Evolutionary conservation across 208 protist species (phyloP), one percentile per base, ranked within the genome.

Genomic region (Vickermania ingenoplastis): DNA sequence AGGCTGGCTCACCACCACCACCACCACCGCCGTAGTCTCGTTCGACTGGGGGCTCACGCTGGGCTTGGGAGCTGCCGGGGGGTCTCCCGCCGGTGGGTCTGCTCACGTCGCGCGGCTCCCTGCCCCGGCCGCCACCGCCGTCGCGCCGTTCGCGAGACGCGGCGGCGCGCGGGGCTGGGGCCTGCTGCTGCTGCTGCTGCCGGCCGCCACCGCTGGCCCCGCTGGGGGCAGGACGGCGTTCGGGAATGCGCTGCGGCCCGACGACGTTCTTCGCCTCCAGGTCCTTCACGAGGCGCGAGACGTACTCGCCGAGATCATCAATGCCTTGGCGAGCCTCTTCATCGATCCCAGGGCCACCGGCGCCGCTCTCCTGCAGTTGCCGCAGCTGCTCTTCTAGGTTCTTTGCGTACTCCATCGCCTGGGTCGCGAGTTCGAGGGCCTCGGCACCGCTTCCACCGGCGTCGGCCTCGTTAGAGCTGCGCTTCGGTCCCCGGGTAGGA

Each of bases 231-330:
- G 13, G 11, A 26, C 50, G 21, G 24, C 23, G 21, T 13, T 45
- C 54, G 5, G 54, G 14, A n/a, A 24, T 5, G 14, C 23, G 54
- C 54, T 41, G 54, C 54, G 29, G 54, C 54, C 11, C n/a, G 11
- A 45, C 36, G 36, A 45, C 36, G 36, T 45, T 7, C 36, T 45
- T 22, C 17, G 50, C 28, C 69, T 85, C 79, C 22, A 92, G 31
- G 53, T 89, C 81, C 30, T 83, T 65, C 31, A 92, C 69, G 31
- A 79, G 77, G 25, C 65, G 71, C 65, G 67, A 73, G 11, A 92
- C 79, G 66, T 83, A 83, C 17, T 86, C 73, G 59, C 70, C 79
- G 0, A 92, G 76, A 53, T 87, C 75, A 59, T 86, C 85, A 55
- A 92, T 74, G n/a, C 81, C 70, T 5, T 72, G 66, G 14, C 85